phyloP scores from a whole-genome alignment of 2,329 filamentous ascomycete genomes.

The Chalara sp. region DNA sequence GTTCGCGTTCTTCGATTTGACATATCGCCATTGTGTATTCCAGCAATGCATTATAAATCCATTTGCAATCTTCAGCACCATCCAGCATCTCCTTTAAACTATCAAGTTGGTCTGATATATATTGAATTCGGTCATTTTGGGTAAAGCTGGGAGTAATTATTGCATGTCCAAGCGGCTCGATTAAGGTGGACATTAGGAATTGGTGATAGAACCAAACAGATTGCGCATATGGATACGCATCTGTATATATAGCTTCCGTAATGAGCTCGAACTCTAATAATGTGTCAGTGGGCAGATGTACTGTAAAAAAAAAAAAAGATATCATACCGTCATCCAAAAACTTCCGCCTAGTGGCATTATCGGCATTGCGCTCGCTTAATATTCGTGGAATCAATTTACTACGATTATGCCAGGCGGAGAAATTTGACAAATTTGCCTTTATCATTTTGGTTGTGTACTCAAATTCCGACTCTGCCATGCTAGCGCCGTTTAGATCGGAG shows the following conservation, averaged over 20 bases:
- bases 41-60: conserved; percentile 82
- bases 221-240: conserved; percentile 88
- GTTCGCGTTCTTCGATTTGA: conserved; percentile 41
- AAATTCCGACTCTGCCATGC: conserved; percentile 75
- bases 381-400: conserved; percentile 75
- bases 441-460: conserved; percentile 90
- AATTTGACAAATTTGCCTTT: conserved; percentile 78
- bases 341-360: conserved; percentile 51
- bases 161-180: conserved; percentile 39
- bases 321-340: conserved; percentile 66
- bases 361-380: conserved; percentile 62
- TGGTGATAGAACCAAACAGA: conserved; percentile 97
- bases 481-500: conserved; percentile 41
- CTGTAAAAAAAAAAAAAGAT: background rate
- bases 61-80: conserved; percentile 69
- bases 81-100: conserved; percentile 60
- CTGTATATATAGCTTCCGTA: conserved; percentile 56
- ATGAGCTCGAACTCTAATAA: conserved; percentile 64
- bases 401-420: conserved; percentile 93
- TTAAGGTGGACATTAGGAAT: conserved; percentile 68
- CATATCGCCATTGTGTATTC: conserved; percentile 61
- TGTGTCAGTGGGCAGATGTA: background rate
- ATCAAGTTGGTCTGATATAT: conserved; percentile 65
- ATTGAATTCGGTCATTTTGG: conserved; percentile 52
- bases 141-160: conserved; percentile 61